Base-by-base conservation (phyloP, 352 stramenopile species). In the Globisporangium nunn region DNA sequence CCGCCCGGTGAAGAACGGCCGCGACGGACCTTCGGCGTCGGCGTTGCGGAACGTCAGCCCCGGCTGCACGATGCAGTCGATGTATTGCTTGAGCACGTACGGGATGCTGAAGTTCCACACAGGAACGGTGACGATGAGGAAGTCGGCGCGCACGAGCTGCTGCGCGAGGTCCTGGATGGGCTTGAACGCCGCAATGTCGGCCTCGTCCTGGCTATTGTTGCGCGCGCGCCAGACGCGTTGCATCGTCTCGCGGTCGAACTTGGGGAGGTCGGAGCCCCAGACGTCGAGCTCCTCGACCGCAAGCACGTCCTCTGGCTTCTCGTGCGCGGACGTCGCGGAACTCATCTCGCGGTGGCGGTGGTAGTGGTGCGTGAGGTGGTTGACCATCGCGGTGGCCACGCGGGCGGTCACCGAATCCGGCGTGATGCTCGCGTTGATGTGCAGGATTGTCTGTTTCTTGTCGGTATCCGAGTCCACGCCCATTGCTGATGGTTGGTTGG, bases 31-130 rank as follows among this genome's bases (percentile, higher is more conserved):
- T 29, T 68, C 67, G 40, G 68, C 75, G 54, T 91, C 75, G 49
- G 81, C 78, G 50, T 89, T 75, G 37, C 70, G 69, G 70, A 87
- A 88, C 11, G 78, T 91, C 51, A 91, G 52, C 0, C 74, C 78
- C 1, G 77, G 75, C 58, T 89, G 78, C 51, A 89, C 72, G 47
- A 88, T 82, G 64, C 81, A 91, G 59, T 89, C 77, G 47, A 88
- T 89, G 63, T 89, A 91, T 67, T 89, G 81, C 75, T 89, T 91
- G 56, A 91, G 66, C 52, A 85, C 75, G 68, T 87, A 88, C 3
- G 78, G 81, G 28, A 88, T 72, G 43, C 75, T 87, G 57, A 85
- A 85, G 62, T 91, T 89, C 81, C 81, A 91, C 50, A 91, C 68
- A 15, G 81, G 81, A 23, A 77, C 72, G 11, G 81, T 88, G 59